These are phyloP conservation scores for Fusarium pseudoanthophilum DNA, from an alignment of 2,329 filamentous ascomycete genomes.

Conservation along the genomic window DNA sequence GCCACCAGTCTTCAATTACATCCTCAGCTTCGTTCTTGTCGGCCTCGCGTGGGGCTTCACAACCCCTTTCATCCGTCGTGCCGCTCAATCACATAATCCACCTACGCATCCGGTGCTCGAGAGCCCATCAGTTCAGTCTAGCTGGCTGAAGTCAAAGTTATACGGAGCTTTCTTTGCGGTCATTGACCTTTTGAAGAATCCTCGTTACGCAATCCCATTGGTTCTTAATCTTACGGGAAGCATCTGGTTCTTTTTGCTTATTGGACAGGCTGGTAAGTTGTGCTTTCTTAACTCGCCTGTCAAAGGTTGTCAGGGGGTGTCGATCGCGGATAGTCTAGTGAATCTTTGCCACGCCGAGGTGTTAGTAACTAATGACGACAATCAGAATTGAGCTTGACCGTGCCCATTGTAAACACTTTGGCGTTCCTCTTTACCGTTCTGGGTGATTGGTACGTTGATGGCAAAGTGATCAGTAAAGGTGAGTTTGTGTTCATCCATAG, in stretches of 20 bases:
- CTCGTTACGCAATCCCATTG: constrained; percentile 85
- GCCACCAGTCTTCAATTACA: constrained; percentile 78
- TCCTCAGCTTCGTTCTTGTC: constrained; percentile 89
- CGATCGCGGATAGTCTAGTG: constrained; percentile 26
- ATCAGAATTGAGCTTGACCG: constrained; percentile 87
- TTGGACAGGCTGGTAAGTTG: constrained; percentile 85
- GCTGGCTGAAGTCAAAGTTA: constrained; percentile 71
- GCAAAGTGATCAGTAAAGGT: constrained; percentile 88
- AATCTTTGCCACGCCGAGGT: constrained; percentile 17
- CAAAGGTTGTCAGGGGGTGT: constrained; percentile 14
- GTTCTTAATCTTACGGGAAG: constrained; percentile 91
- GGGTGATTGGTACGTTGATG: constrained; percentile 94
- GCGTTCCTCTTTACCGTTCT: constrained; percentile 96
- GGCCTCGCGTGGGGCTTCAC: constrained; percentile 94
- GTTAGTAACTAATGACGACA: constrained; percentile 28
- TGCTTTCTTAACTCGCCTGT: constrained; percentile 14
- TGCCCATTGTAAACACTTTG: constrained; percentile 93
- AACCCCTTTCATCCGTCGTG: constrained; percentile 89
- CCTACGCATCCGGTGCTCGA: constrained; percentile 66
- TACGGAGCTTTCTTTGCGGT: constrained; percentile 78
- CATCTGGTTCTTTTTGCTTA: constrained; percentile 95
- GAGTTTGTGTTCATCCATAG: constrained; percentile 42
- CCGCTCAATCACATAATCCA: constrained; percentile 79
- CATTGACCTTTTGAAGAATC: constrained; percentile 80
- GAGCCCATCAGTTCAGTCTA: constrained; percentile 61